Base-by-base conservation (phyloP, 2,329 filamentous ascomycete species). In the Alternaria viburni region DNA sequence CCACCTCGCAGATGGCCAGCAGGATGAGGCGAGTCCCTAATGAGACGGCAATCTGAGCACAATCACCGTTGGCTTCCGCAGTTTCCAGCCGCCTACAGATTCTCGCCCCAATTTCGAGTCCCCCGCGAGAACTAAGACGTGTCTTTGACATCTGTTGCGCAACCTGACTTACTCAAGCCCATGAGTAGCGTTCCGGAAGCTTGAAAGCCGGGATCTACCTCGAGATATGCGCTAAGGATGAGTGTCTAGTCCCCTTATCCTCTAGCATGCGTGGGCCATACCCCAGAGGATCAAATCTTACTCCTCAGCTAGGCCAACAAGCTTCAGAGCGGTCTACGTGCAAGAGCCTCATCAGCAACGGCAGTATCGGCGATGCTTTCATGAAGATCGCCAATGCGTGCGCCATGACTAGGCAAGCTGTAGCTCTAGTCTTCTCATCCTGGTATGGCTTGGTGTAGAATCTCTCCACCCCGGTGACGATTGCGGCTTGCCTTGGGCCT, bases 301-400 rank as follows among this genome's bases (percentile, higher is more conserved):
- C 32, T 32, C 10, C 15, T 10, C 32, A 57, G 17, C 28, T 32
- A 25, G 17, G 23, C 23, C 17, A 61, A 44, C 30, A 57, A 57
- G 28, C 58, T 49, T 41, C 44, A 25, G 17, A 23, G 43, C 25
- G 17, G 9, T 36, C 12, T 43, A 21, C 19, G 41, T 26, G 9
- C 15, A 12, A 13, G 41, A 17, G 28, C 15, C 21, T 57, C 30
- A 45, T 50, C 56, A 54, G 52, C 12, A 36, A 23, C 19, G 11
- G 19, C 7, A 45, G 12, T 45, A 46, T 26, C 32, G 30, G 28
- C 43, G 10, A 41, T 45, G 8, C 23, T 11, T 57, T 49, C 32
- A 61, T 57, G 58, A 57, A 15, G 52, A 61, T 61, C 52, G 32
- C 30, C 58, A n/a, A 26, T 25, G 45, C n/a, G 41, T 50, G 15